phyloP scores from a whole-genome alignment of 1,284 basidiomycete genomes.

The Naganishia liquefaciens region DNA sequence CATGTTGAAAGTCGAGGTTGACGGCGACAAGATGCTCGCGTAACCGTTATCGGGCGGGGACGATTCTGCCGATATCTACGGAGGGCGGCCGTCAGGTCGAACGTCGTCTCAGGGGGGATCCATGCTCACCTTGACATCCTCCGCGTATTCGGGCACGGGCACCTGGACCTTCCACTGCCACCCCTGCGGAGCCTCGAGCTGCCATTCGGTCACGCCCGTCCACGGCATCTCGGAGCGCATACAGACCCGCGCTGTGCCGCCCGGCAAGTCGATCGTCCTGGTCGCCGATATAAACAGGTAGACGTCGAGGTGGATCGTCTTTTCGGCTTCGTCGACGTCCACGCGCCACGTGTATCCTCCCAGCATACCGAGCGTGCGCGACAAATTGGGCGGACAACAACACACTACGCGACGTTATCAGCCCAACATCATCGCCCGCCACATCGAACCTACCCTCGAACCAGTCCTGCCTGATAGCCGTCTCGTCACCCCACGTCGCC shows the following conservation, averaged over 20 bases:
- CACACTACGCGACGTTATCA: conserved; percentile 39
- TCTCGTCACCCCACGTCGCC: conserved; percentile 42
- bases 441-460: conserved; percentile 40
- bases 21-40: conserved; percentile 17
- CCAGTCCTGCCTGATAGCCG: conserved; percentile 41
- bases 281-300: conserved; percentile 41
- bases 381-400: conserved; percentile 46
- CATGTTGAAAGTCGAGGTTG: conserved; percentile 26
- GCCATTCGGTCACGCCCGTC: conserved; percentile 35
- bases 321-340: conserved; percentile 31
- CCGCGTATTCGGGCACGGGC: conserved; percentile 40
- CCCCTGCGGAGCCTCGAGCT: conserved; percentile 38
- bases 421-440: not conserved
- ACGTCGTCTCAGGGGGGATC: too few relatives aligned
- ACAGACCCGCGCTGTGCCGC: conserved; percentile 34
- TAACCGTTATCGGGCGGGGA: conserved; percentile 33
- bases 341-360: conserved; percentile 45
- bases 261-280: conserved; percentile 38
- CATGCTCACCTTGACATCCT: conserved; percentile 38
- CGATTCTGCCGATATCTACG: conserved; percentile 29
- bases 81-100: not conserved
- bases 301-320: conserved; percentile 37
- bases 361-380: conserved; percentile 44
- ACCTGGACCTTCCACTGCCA: conserved; percentile 40
- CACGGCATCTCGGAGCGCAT: conserved; percentile 44